Base-by-base conservation (phyloP, 164 flowering plant species). In the Berberis thunbergii region DNA sequence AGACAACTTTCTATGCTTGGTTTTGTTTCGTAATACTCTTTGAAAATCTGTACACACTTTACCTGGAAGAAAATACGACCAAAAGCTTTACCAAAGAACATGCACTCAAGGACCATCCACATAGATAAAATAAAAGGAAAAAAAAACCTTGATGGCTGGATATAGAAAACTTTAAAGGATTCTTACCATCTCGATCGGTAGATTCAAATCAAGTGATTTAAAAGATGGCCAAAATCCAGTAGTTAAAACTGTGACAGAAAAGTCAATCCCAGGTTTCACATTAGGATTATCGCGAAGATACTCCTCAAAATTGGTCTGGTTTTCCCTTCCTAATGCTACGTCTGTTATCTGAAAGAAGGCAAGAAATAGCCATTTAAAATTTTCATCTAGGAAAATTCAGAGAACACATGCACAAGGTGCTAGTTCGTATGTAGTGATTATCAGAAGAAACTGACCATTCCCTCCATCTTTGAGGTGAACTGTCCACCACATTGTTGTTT, bases 201-300 rank as follows among this genome's bases (percentile, higher is more conserved):
- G 71, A 52, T 71, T 76, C 11, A 81, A 67, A 64, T 78, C 79
- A 57, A 64, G 68, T 7, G 79, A 73, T 49, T 81, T 81, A 70
- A 78, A 81, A 57, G 73, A 78, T 54, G 84, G 84, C 84, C 82
- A 81, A 66, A 64, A 77, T 7, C 80, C 79, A 59, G 80, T 77
- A 40, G 79, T 77, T 8, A 81, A 69, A 7, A 81, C 79, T 53
- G 76, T 81, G 8, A 76, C 80, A 1, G 72, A 57, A 60, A 79
- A 61, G 61, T 81, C 84, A 43, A 73, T 72, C 6, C 84, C 80
- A 12, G 74, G 76, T 70, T 61, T 64, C 38, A 67, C 67, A 43
- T 52, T 45, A 1, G 76, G 66, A 43, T 81, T 75, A 26, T 54
- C 6, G 56, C 26, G 9, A 77, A 72, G 66, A 58, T 73, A 79